A percentile compares a stretch with the other conserved stretches of the same genome.
phyloP scores from a whole-genome alignment of 1,284 basidiomycete species.

The Boletus calvinii region DNA sequence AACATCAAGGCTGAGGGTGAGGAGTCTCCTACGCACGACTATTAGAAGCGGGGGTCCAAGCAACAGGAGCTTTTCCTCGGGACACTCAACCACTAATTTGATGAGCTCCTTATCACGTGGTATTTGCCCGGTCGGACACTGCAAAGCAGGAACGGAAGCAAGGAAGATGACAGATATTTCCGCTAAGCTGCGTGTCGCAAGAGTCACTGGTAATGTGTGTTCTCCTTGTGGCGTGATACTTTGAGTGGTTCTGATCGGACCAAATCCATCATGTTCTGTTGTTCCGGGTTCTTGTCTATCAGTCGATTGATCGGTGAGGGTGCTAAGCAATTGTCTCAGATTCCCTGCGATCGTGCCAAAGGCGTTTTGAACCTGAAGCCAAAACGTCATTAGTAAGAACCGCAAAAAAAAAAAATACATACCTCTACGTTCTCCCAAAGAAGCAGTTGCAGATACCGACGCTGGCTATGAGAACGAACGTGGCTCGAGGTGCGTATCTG shows the following conservation, averaged over 20 bases:
- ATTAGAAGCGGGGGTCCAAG: slow-evolving; percentile 58
- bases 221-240: slow-evolving; percentile 29
- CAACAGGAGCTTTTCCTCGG: slow-evolving; percentile 53
- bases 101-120: slow-evolving; percentile 65
- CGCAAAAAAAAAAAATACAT: slow-evolving; percentile 19
- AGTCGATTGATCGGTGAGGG: slow-evolving; percentile 26
- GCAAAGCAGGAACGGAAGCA: slow-evolving; percentile 57
- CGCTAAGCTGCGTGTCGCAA: slow-evolving; percentile 36
- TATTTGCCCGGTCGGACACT: slow-evolving; percentile 53
- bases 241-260: slow-evolving; percentile 49
- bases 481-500: slow-evolving; percentile 19
- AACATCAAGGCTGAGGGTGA: slow-evolving; percentile 53
- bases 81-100: slow-evolving; percentile 54
- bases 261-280: slow-evolving; percentile 67
- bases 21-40: slow-evolving; percentile 51
- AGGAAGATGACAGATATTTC: slow-evolving; percentile 55
- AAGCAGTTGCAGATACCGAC: slow-evolving; percentile 43
- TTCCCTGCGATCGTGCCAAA: slow-evolving; percentile 41
- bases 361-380: slow-evolving; percentile 53
- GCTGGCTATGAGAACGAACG: slow-evolving; percentile 16
- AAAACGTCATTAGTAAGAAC: background rate
- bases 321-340: slow-evolving; percentile 41
- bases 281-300: slow-evolving; percentile 20
- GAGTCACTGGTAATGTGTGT: slow-evolving; percentile 4
- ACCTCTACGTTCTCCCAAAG: slow-evolving; percentile 69